These are phyloP conservation scores for Fusarium odoratissimum DNA, from an alignment of 2,329 filamentous ascomycete species.

Conservation along the genomic window DNA sequence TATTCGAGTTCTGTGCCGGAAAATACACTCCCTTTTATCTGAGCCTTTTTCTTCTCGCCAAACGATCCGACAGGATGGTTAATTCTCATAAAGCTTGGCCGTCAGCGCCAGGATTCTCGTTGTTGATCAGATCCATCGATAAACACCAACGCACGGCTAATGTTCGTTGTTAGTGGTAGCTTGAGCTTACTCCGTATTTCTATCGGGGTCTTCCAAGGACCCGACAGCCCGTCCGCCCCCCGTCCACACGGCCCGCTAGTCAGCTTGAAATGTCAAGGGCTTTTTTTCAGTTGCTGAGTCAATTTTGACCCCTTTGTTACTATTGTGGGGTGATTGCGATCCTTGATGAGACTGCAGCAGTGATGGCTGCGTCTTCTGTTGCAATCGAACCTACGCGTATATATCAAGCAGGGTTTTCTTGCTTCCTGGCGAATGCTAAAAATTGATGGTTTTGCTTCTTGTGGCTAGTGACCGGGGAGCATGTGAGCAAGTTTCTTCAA, in stretches of 20 bases:
- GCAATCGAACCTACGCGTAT: not conserved
- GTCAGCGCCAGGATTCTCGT: conserved; percentile 8
- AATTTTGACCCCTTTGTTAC: conserved; percentile 10
- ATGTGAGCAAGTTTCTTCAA: not conserved
- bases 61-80: not conserved
- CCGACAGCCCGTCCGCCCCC: conserved; percentile 45
- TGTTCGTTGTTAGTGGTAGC: not conserved
- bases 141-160: not conserved
- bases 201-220: conserved; percentile 49
- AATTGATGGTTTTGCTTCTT: not conserved
- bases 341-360: not conserved
- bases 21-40: not conserved
- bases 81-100: conserved; percentile 8
- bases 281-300: not conserved
- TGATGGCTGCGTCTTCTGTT: not conserved
- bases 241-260: conserved; percentile 19
- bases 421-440: not conserved
- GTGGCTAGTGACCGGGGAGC: not conserved
- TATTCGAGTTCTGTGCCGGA: not conserved
- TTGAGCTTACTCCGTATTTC: conserved; percentile 1
- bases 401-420: not conserved
- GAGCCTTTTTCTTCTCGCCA: not conserved
- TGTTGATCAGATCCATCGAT: not conserved
- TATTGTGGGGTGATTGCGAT: not conserved
- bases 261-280: not conserved